A percentile compares a stretch with the other conserved stretches of the same genome.
Evolutionary conservation across 192 early-diverging fungal species (phyloP).

Genomic region (Umbelopsis ramanniana): DNA sequence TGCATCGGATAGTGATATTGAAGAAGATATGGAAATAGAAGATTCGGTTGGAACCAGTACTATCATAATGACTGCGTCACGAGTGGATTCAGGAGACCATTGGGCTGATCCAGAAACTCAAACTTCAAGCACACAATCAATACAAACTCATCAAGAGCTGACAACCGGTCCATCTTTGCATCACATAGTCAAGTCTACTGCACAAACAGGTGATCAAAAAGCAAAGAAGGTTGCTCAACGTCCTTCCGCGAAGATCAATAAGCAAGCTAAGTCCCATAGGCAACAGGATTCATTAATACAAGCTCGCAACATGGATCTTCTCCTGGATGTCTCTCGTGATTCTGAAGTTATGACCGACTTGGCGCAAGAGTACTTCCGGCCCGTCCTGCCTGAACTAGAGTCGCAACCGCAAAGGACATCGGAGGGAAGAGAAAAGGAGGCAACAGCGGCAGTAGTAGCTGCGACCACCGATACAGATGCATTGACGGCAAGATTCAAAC

Average conservation of each 20-base stretch:
- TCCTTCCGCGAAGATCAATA: no score
- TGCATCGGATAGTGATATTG: neutral
- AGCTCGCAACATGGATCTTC: neutral
- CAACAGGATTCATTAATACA: neutral
- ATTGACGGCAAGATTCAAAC: slow-evolving; percentile 5
- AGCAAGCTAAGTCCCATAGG: neutral
- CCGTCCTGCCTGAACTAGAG: neutral
- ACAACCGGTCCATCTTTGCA: no score
- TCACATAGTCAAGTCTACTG: no score
- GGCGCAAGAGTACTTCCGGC: neutral
- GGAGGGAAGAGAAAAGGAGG: neutral
- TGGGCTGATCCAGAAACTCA: neutral
- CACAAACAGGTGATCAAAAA: no score
- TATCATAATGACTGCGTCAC: neutral
- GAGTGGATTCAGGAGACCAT: neutral
- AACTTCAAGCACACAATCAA: neutral
- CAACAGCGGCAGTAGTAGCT: neutral
- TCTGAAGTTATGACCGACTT: neutral
- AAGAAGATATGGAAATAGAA: slow-evolving; percentile 15
- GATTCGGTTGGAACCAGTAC: neutral
- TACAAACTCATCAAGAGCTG: neutral
- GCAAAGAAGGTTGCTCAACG: no score
- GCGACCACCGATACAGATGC: neutral
- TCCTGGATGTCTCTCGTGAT: neutral
- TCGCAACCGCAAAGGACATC: neutral